These are phyloP conservation scores for Melastoma malabathricum DNA, from an alignment of 345 rosid genomes.

Conservation along the genomic window DNA sequence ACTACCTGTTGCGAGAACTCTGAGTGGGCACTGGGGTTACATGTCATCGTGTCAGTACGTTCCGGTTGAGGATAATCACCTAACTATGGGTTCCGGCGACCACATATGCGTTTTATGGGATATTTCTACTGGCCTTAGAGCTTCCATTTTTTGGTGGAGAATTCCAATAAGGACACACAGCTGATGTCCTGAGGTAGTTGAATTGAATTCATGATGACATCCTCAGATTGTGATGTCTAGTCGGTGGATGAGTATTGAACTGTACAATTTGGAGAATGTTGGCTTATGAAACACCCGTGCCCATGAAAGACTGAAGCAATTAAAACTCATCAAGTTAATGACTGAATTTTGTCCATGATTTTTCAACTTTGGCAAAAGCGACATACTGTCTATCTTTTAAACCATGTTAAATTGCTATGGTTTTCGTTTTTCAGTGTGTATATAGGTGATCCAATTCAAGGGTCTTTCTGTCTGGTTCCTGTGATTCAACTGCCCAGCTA, in stretches of 20 bases:
- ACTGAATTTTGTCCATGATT: too few species aligned
- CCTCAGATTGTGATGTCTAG: too few species aligned
- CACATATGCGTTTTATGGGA: conserved; percentile 94
- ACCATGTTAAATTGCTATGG: conserved; percentile 2
- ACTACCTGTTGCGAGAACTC: conserved; percentile 60
- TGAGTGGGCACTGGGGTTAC: conserved; percentile 85
- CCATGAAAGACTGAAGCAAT: too few species aligned
- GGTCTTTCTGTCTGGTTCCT: conserved; percentile 85
- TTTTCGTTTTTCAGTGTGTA: conserved; percentile 49
- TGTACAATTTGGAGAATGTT: too few species aligned
- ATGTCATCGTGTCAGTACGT: conserved; percentile 92
- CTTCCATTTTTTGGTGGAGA: conserved; percentile 96
- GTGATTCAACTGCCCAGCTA: conserved; percentile 73
- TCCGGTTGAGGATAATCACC: conserved; percentile 75
- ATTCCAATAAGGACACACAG: conserved; percentile 93
- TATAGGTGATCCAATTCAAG: conserved; percentile 58
- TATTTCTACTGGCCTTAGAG: conserved; percentile 82
- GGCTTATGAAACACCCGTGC: too few species aligned
- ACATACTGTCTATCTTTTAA: conserved; percentile 6
- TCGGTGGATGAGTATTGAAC: too few species aligned
- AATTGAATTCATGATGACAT: too few species aligned
- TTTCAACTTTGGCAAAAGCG: not conserved
- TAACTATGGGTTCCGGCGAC: conserved; percentile 85
- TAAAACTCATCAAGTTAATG: too few species aligned
- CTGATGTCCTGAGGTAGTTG: conserved; percentile 74